These are phyloP conservation scores for Globisporangium viniferum DNA, from an alignment of 352 stramenopile genomes.

Conservation along the genomic window DNA sequence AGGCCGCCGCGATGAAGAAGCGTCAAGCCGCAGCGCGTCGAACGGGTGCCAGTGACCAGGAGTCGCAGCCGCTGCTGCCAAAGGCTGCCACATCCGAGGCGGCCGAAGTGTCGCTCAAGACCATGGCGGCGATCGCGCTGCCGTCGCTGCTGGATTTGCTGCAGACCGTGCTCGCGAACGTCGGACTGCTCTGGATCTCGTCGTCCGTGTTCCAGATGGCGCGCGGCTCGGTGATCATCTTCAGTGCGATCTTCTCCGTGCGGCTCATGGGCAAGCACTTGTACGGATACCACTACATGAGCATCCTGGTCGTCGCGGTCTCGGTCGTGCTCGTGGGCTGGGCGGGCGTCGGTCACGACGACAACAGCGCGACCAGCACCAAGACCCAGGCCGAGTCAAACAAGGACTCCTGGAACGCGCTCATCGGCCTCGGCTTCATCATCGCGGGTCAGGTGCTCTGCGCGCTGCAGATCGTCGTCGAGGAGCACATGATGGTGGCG, in stretches of 20 bases:
- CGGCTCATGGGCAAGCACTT: conserved; percentile 79
- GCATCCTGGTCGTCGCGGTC: conserved; percentile 74
- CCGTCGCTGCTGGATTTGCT: conserved; percentile 79
- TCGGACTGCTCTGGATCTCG: conserved; percentile 85
- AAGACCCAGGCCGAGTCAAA: conserved; percentile 13
- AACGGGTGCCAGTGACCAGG: not conserved
- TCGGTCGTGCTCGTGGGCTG: conserved; percentile 70
- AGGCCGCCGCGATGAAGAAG: conserved; percentile 39
- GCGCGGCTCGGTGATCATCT: conserved; percentile 89
- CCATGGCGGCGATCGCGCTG: conserved; percentile 55
- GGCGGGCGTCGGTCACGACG: conserved; percentile 45
- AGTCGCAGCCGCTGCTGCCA: conserved; percentile 14
- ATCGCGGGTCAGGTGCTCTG: conserved; percentile 78
- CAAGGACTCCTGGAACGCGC: conserved; percentile 37
- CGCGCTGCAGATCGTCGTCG: conserved; percentile 87
- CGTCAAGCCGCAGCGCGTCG: conserved; percentile 26
- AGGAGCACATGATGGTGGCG: conserved; percentile 85
- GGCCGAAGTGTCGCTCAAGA: conserved; percentile 34
- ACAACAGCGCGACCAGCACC: conserved; percentile 1
- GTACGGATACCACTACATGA: conserved; percentile 83
- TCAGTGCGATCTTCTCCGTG: conserved; percentile 86
- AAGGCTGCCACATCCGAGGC: not conserved
- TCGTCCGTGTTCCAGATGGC: conserved; percentile 91
- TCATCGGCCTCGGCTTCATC: conserved; percentile 77
- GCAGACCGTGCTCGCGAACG: conserved; percentile 85